These are phyloP conservation scores for Achlya hypogyna DNA, from an alignment of 352 stramenopile genomes.

Conservation along the genomic window DNA sequence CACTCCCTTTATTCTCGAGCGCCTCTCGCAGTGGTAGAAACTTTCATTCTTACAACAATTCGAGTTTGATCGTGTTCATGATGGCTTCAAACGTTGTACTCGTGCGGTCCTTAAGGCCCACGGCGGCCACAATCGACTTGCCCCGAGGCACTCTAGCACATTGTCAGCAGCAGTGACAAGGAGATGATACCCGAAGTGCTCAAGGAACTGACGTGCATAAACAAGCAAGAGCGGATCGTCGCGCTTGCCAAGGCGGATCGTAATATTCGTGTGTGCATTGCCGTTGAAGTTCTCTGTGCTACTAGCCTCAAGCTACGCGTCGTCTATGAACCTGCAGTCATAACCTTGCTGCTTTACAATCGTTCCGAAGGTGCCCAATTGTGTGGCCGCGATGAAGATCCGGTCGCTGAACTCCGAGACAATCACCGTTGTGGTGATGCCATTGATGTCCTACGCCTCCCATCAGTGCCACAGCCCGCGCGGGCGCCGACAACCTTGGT, in stretches of 20 bases:
- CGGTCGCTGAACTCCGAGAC: constrained; percentile 72
- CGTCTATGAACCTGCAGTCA: not conserved
- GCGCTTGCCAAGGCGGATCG: constrained; percentile 58
- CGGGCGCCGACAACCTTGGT: not conserved
- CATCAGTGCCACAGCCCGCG: not conserved
- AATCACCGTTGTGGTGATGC: constrained; percentile 51
- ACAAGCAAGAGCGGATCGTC: constrained; percentile 77
- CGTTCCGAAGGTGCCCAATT: constrained; percentile 73
- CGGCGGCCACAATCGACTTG: constrained; percentile 54
- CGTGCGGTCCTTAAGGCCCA: constrained; percentile 70
- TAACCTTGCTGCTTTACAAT: constrained; percentile 30
- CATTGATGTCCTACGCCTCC: constrained; percentile 54
- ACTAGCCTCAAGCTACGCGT: constrained; percentile 47
- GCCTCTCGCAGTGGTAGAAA: constrained; percentile 64
- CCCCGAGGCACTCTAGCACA: constrained; percentile 42
- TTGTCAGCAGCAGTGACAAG: not conserved
- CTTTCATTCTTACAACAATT: not conserved
- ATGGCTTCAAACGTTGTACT: constrained; percentile 62
- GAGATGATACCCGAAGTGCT: constrained; percentile 65
- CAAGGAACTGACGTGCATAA: constrained; percentile 72
- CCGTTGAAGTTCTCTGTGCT: constrained; percentile 72
- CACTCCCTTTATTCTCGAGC: constrained; percentile 80
- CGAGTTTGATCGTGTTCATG: constrained; percentile 27
- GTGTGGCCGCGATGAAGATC: constrained; percentile 74
- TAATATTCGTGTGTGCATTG: constrained; percentile 68